Percentiles rank a stretch among this genome's conserved stretches.
Conservation (phyloP, 805 yeast species). For the Lipomyces orientalis region DNA sequence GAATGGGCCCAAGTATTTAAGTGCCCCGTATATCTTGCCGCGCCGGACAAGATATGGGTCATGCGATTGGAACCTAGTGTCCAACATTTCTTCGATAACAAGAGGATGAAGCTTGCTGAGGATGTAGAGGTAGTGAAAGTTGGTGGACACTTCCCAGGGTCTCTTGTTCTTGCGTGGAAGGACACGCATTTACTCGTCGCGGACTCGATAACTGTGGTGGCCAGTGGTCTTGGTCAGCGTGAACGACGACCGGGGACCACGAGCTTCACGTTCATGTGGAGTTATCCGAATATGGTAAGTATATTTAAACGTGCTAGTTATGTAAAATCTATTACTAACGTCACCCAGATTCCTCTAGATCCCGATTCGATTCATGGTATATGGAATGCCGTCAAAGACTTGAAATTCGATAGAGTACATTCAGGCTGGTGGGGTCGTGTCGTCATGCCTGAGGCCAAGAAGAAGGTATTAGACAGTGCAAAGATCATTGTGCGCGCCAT, state of each 20-base stretch:
- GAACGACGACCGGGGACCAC: constrained; percentile 29
- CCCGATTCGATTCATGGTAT: constrained; percentile 33
- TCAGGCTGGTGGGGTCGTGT: constrained; percentile 35
- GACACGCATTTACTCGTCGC: constrained; percentile 32
- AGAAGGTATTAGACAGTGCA: constrained; percentile 32
- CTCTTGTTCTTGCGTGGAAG: constrained; percentile 32
- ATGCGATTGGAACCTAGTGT: constrained; percentile 17
- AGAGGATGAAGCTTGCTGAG: constrained; percentile 4
- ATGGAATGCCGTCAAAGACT: constrained; percentile 33
- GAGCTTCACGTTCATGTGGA: constrained; percentile 37
- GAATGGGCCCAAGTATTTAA: constrained; percentile 38
- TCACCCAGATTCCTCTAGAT: constrained; percentile 30
- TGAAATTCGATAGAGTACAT: constrained; percentile 27
- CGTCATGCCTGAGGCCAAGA: constrained; percentile 23
- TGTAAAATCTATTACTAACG: not conserved
- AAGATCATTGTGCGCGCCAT: constrained; percentile 28
- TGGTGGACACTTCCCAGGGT: constrained; percentile 39
- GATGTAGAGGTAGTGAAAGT: constrained; percentile 18
- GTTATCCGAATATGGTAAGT: constrained; percentile 37
- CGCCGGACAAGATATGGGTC: constrained; percentile 30
- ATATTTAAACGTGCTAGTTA: not conserved
- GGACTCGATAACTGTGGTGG: constrained; percentile 33
- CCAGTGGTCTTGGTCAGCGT: constrained; percentile 31
- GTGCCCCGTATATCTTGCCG: constrained; percentile 31
- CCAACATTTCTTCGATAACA: constrained; percentile 20